These are phyloP conservation scores for Hemileia vastatrix DNA, from an alignment of 1,284 basidiomycete species.

Conservation along the genomic window DNA sequence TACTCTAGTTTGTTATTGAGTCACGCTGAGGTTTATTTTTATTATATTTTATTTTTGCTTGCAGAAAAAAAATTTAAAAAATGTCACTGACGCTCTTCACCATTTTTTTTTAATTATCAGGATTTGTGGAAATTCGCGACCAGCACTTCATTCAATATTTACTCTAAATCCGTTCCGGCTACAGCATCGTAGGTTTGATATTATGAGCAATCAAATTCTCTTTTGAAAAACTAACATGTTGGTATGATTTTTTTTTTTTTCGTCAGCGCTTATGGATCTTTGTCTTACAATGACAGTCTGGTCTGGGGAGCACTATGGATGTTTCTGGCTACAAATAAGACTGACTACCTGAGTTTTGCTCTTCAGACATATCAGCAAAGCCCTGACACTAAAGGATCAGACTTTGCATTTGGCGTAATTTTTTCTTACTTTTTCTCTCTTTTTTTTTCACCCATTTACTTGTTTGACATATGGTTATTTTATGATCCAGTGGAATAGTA, in stretches of 20 bases:
- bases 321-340: conserved; percentile 58
- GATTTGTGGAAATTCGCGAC: too few species aligned
- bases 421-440: conserved; percentile 61
- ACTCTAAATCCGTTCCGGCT: conserved; percentile 61
- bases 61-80: not conserved
- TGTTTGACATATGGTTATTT: conserved; percentile 53
- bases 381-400: conserved; percentile 55
- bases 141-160: conserved; percentile 59
- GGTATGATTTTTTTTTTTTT: not conserved
- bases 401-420: conserved; percentile 87
- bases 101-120: conserved; percentile 45
- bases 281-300: conserved; percentile 19
- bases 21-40: conserved; percentile 66
- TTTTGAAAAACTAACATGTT: conserved; percentile 1
- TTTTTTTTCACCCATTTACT: conserved; percentile 53
- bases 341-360: too few species aligned
- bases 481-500: conserved; percentile 50
- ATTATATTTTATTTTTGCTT: conserved; percentile 53
- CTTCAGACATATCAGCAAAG: conserved; percentile 59
- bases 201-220: conserved; percentile 27
- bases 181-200: conserved; percentile 49
- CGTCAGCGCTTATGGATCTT: not conserved
- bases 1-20: conserved; percentile 61
- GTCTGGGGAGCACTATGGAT: conserved; percentile 65
- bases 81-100: conserved; percentile 14